Base-by-base conservation (phyloP, 371 early-diverging fungal species). In the Gilbertella persicaria region DNA sequence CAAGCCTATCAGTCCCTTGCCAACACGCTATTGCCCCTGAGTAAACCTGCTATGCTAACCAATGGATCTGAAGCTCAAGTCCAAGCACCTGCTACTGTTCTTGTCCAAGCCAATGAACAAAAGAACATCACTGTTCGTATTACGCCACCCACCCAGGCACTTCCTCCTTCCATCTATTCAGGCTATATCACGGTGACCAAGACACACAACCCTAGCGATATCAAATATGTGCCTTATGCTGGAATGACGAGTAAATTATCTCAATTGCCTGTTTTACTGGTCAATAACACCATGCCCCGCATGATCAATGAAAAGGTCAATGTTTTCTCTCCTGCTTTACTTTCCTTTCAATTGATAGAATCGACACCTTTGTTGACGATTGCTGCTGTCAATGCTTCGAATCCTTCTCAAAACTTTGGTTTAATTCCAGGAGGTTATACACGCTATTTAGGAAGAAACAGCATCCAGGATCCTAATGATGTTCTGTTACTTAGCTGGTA, bases 201-300 rank as follows among this genome's bases (percentile, higher is more conserved):
- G 29, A 50, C 30, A 3, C 41, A 43, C 8, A 57, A 49, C 0
- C 29, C 29, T 1, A 36, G 41, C 16, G 50, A 61, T 26, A 38
- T 44, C 2, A 53, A 62, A 25, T 59, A 65, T 35, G 49, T 77
- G 23, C 73, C 77, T 9, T 77, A 77, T 49, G 77, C 77, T 16
- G 77, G 77, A 2, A 39, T 77, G 1, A 67, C 71, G 1, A 24
- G 60, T 2, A 60, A 41, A 35, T 38, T 77, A n/a, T 43, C 43
- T 1, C 42, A 45, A 0, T 17, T 77, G 5, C 69, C 68, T n/a
- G 71, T 77, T 3, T 55, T 77, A 0, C 19, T 64, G 10, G 44
- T 62, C 8, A 73, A 77, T 42, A 50, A 46, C 1, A 65, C 73
- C 0, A 70, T 65, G 60, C 77, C 77, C 0, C 39, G 25, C n/a